Evolutionary conservation across 352 stramenopile species (phyloP).

Genomic region (Peronospora destructor): DNA sequence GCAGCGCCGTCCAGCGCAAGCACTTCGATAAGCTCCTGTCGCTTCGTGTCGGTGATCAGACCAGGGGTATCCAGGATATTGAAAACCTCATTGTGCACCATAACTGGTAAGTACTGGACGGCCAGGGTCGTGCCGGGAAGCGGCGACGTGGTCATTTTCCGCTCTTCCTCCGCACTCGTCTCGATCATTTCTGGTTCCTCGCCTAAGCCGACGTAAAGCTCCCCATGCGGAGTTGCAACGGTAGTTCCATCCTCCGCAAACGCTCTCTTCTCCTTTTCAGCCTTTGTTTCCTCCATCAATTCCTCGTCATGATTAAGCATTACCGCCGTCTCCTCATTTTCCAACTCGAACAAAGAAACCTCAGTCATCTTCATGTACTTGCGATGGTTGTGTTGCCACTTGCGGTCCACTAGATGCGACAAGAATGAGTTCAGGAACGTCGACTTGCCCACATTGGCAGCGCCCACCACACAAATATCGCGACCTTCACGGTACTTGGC

Average conservation of each 20-base stretch:
- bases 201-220: conserved; percentile 44
- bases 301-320: conserved; percentile 59
- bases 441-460: conserved; percentile 89
- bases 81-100: conserved; percentile 73
- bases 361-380: conserved; percentile 78
- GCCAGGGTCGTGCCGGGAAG: conserved; percentile 88
- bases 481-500: conserved; percentile 66
- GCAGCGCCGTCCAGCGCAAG: conserved; percentile 56
- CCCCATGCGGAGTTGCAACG: conserved; percentile 22
- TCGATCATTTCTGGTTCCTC: conserved; percentile 66
- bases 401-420: conserved; percentile 66
- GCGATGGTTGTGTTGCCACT: conserved; percentile 82
- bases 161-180: conserved; percentile 52
- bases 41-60: conserved; percentile 68
- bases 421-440: conserved; percentile 91
- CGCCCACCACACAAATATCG: conserved; percentile 88
- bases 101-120: conserved; percentile 70
- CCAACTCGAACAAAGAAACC: conserved; percentile 46
- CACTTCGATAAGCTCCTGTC: conserved; percentile 74
- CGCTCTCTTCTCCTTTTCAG: conserved; percentile 9
- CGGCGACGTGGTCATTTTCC: conserved; percentile 83
- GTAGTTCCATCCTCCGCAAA: conserved; percentile 6
- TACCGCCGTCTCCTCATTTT: conserved; percentile 34
- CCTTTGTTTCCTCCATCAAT: conserved; percentile 16
- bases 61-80: conserved; percentile 79